Conservation (phyloP, 768 basidiomycete species). For the Holtermannia corniformis region DNA sequence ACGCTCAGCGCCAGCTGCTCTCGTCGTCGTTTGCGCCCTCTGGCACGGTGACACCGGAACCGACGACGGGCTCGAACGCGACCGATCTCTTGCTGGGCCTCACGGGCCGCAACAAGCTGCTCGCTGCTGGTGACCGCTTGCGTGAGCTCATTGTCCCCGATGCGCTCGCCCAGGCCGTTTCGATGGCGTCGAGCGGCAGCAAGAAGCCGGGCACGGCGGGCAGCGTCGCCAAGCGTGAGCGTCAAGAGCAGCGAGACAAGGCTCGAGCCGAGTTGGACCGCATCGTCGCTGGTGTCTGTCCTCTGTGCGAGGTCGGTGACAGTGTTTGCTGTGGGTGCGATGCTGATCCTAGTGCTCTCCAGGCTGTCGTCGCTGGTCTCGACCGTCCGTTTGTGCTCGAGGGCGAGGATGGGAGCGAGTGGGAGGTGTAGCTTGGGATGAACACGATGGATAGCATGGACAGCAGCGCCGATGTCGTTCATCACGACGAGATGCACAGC, state of each 20-base stretch:
- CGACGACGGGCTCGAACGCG: slow-evolving; percentile 26
- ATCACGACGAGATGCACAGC: too few species aligned
- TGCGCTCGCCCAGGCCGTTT: slow-evolving; percentile 73
- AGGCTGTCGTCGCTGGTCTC: slow-evolving; percentile 65
- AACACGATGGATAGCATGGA: too few species aligned
- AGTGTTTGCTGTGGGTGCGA: background rate
- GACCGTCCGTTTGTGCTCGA: slow-evolving; percentile 73
- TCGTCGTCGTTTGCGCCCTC: slow-evolving; percentile 22
- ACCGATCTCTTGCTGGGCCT: slow-evolving; percentile 34
- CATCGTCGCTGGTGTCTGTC: slow-evolving; percentile 77
- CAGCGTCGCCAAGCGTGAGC: slow-evolving; percentile 45
- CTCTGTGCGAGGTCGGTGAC: slow-evolving; percentile 60
- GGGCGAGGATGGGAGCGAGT: slow-evolving; percentile 57
- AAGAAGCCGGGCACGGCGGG: slow-evolving; percentile 45
- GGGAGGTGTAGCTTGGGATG: slow-evolving; percentile 19
- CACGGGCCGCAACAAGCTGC: slow-evolving; percentile 50
- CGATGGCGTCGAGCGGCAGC: slow-evolving; percentile 37
- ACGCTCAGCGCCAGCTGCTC: slow-evolving; percentile 20
- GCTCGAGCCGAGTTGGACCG: slow-evolving; percentile 75
- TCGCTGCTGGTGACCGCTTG: slow-evolving; percentile 79
- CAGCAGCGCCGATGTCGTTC: too few species aligned
- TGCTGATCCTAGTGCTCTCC: background rate
- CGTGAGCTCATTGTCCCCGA: slow-evolving; percentile 91
- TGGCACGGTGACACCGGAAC: slow-evolving; percentile 12
- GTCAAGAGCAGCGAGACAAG: slow-evolving; percentile 45